Conservation (phyloP, 305 asterid genomes). For the Solanum chacoense region DNA sequence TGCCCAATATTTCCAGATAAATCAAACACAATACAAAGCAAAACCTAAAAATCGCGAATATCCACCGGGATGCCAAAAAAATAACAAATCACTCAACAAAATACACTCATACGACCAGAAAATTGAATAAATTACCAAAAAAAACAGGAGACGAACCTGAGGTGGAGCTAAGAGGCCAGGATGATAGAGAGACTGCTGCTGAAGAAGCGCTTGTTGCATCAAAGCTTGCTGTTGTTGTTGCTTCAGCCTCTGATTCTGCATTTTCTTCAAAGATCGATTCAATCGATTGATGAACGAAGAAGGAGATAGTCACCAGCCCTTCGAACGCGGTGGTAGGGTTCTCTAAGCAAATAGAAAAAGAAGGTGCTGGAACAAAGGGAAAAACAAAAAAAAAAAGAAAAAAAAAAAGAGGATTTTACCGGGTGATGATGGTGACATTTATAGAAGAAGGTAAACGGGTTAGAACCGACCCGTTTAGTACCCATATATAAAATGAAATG, state of each 20-base stretch:
- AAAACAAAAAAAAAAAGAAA: neutral
- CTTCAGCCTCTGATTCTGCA: conserved; percentile 82
- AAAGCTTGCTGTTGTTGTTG: conserved; percentile 64
- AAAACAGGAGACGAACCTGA: conserved; percentile 32
- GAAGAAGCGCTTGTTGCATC: conserved; percentile 92
- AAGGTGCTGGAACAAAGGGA: neutral
- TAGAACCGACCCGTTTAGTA: neutral
- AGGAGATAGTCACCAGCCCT: neutral
- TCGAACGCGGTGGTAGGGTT: neutral
- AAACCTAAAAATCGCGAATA: neutral
- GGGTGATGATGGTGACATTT: neutral
- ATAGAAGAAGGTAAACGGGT: neutral
- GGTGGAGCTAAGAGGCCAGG: conserved; percentile 92
- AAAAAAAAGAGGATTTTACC: neutral
- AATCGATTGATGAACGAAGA: neutral
- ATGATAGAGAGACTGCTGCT: conserved; percentile 80
- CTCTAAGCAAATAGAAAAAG: neutral
- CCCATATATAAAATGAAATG: neutral
- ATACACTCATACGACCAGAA: neutral
- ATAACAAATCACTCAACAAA: neutral
- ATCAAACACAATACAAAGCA: neutral
- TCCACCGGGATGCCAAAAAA: neutral
- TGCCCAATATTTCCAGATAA: neutral
- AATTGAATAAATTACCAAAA: neutral
- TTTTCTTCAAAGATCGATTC: conserved; percentile 18